A percentile compares a stretch with the other conserved stretches of the same genome.
These are phyloP conservation scores for Achlya hypogyna DNA, from an alignment of 352 stramenopile species.

Conservation along the genomic window DNA sequence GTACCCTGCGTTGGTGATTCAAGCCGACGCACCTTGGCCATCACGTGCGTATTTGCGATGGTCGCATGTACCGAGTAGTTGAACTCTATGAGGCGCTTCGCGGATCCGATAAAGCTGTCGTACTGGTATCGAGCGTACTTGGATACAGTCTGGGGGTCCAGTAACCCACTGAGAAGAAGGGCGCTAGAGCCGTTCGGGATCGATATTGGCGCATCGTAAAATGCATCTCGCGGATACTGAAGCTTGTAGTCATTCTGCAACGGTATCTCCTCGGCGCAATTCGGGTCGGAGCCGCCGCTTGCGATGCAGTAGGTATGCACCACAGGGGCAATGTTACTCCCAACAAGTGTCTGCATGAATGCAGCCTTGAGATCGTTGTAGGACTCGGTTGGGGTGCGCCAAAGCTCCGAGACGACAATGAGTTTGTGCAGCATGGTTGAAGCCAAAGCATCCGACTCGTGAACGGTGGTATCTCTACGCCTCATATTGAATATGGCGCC, in stretches of 20 bases:
- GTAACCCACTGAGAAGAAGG: conserved; percentile 37
- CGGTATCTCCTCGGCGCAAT: background rate
- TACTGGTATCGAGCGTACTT: conserved; percentile 39
- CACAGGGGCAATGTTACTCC: conserved; percentile 20
- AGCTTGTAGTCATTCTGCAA: conserved; percentile 26
- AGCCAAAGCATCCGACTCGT: conserved; percentile 19
- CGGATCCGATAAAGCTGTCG: conserved; percentile 25
- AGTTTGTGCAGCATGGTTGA: conserved; percentile 37
- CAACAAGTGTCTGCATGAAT: conserved; percentile 16
- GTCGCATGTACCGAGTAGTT: conserved; percentile 31
- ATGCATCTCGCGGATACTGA: conserved; percentile 36
- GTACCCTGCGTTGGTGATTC: background rate
- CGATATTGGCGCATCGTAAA: conserved; percentile 35
- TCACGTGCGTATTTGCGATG: conserved; percentile 28
- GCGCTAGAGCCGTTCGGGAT: conserved; percentile 34
- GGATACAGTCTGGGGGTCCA: conserved; percentile 39
- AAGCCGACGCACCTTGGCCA: conserved; percentile 20
- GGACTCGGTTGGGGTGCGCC: background rate
- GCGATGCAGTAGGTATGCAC: conserved; percentile 45
- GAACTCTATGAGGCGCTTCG: conserved; percentile 41
- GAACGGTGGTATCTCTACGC: background rate
- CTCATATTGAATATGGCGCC: background rate
- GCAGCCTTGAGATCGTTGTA: background rate
- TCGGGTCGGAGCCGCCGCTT: conserved; percentile 15
- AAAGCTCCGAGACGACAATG: conserved; percentile 49